These are phyloP conservation scores for Linum lewisii DNA, from an alignment of 345 rosid genomes.

Conservation along the genomic window DNA sequence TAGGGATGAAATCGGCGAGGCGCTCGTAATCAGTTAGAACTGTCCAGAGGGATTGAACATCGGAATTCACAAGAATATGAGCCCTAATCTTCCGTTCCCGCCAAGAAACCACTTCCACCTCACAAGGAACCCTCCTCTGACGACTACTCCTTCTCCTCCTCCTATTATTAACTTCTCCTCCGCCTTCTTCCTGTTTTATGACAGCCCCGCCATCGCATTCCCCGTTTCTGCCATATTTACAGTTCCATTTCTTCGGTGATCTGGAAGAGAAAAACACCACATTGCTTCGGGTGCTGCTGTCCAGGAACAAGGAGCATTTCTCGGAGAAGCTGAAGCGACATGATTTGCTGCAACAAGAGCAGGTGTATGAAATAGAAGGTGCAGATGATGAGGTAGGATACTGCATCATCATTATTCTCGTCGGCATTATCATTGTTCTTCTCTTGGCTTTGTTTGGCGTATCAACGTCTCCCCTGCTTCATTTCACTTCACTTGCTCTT, in stretches of 20 bases:
- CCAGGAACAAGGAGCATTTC: neutral
- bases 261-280: neutral
- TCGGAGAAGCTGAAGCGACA: neutral
- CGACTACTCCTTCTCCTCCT: slow-evolving; percentile 22
- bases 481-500: too few relatives aligned
- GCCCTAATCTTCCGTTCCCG: slow-evolving; percentile 75
- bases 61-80: slow-evolving; percentile 50
- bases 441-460: neutral
- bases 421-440: neutral
- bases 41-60: slow-evolving; percentile 65
- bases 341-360: neutral
- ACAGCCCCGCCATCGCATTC: neutral
- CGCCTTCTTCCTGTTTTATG: neutral
- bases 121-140: slow-evolving; percentile 52
- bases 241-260: neutral
- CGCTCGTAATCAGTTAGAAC: slow-evolving; percentile 91
- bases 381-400: neutral
- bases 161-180: slow-evolving; percentile 12
- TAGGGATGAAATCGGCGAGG: slow-evolving; percentile 86
- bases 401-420: neutral
- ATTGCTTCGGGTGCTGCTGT: neutral
- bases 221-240: neutral
- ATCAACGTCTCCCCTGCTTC: neutral
- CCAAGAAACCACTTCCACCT: slow-evolving; percentile 87
- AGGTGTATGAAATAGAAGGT: neutral